phyloP scores from a whole-genome alignment of 2,329 filamentous ascomycete genomes.

The Aspergillus ustus region DNA sequence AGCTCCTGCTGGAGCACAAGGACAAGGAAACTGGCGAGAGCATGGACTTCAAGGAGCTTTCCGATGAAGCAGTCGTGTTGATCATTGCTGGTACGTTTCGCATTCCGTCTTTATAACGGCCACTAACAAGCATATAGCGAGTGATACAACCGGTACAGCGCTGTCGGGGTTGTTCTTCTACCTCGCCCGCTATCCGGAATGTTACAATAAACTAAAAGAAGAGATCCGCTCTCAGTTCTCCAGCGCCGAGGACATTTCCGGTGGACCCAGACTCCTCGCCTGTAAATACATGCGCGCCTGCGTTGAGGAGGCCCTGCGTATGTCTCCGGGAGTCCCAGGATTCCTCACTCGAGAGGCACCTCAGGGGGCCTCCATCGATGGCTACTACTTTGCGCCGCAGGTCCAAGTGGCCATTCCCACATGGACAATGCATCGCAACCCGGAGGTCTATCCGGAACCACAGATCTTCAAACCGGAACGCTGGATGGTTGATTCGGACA shows the following conservation, averaged over 20 bases:
- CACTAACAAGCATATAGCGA: constrained; percentile 23
- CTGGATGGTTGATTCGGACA: constrained; percentile 33
- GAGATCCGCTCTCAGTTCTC: constrained; percentile 42
- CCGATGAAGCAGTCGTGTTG: constrained; percentile 38
- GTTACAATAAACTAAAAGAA: constrained; percentile 33
- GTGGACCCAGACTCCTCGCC: constrained; percentile 36
- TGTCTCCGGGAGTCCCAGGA: constrained; percentile 29
- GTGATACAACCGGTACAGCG: constrained; percentile 48
- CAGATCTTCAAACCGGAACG: constrained; percentile 39
- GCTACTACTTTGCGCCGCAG: constrained; percentile 20
- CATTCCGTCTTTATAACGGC: background rate
- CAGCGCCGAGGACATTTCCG: constrained; percentile 42
- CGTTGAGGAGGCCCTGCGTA: constrained; percentile 44
- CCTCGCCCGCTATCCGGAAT: constrained; percentile 38
- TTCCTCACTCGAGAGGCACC: constrained; percentile 1
- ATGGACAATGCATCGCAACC: constrained; percentile 41
- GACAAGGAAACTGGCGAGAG: constrained; percentile 39
- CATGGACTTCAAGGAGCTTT: background rate
- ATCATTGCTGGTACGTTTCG: constrained; percentile 51
- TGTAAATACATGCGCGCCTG: constrained; percentile 50
- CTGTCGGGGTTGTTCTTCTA: constrained; percentile 48
- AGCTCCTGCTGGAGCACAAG: background rate
- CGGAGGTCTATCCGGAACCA: constrained; percentile 37
- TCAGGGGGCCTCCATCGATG: constrained; percentile 40
- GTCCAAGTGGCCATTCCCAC: constrained; percentile 32